phyloP scores from a whole-genome alignment of 805 yeast species.

The Wickerhamomyces xylosicus region DNA sequence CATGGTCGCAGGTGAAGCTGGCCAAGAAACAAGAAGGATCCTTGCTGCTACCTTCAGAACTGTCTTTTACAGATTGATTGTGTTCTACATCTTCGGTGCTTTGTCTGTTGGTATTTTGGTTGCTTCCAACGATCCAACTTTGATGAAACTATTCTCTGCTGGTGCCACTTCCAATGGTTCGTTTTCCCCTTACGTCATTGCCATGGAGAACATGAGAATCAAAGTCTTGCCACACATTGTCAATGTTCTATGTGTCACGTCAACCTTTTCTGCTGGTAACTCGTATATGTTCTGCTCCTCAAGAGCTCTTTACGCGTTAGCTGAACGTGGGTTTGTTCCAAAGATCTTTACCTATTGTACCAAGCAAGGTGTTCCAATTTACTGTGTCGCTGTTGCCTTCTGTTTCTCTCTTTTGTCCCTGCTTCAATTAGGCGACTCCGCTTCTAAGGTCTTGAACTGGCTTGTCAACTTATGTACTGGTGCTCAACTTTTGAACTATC shows the following conservation, averaged over 20 bases:
- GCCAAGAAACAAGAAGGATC: constrained; percentile 56
- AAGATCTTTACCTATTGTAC: constrained; percentile 48
- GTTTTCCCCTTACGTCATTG: constrained; percentile 49
- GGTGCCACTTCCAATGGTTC: constrained; percentile 49
- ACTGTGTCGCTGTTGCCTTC: constrained; percentile 46
- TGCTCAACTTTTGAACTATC: constrained; percentile 53
- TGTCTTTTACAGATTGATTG: constrained; percentile 49
- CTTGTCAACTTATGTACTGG: constrained; percentile 59
- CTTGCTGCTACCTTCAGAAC: constrained; percentile 69
- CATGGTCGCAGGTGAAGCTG: constrained; percentile 78
- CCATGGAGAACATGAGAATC: constrained; percentile 39
- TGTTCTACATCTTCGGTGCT: constrained; percentile 59
- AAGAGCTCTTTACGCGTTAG: constrained; percentile 43
- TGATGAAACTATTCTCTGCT: constrained; percentile 42
- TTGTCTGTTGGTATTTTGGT: constrained; percentile 59
- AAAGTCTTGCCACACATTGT: constrained; percentile 40
- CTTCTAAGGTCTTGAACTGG: constrained; percentile 61
- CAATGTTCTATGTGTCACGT: constrained; percentile 42
- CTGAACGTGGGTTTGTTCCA: constrained; percentile 53
- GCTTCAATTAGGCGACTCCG: constrained; percentile 45
- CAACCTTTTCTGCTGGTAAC: constrained; percentile 45
- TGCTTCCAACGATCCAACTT: constrained; percentile 47
- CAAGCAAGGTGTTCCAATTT: constrained; percentile 60
- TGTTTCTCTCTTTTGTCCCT: constrained; percentile 57
- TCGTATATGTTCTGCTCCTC: constrained; percentile 50